Conservation (phyloP, 306 rosid genomes). For the Lathyrus tuberosus region DNA sequence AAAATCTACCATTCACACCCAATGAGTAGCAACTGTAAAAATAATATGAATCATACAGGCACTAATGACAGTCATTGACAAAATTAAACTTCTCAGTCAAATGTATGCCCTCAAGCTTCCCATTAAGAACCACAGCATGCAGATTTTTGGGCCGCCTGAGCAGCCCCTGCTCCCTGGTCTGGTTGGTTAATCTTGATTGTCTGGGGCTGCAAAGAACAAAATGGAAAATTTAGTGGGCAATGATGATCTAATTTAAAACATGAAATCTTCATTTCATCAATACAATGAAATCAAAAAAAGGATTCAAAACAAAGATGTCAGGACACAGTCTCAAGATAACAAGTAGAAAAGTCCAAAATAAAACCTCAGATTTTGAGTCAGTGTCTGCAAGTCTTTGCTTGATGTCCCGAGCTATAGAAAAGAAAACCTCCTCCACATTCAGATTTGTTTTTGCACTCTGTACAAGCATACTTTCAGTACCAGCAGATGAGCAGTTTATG, state of each 20-base stretch:
- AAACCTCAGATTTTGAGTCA: slow-evolving; percentile 88
- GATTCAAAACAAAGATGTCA: neutral
- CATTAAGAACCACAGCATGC: slow-evolving; percentile 84
- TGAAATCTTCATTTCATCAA: slow-evolving; percentile 22
- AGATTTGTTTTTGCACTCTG: slow-evolving; percentile 98
- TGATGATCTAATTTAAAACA: neutral
- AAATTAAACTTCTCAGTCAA: slow-evolving; percentile 61
- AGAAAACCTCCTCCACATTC: slow-evolving; percentile 97
- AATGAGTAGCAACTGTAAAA: slow-evolving; percentile 49
- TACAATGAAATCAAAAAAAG: slow-evolving; percentile 2
- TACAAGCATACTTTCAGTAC: slow-evolving; percentile 42
- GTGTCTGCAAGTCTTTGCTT: slow-evolving; percentile 93
- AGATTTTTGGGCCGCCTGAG: slow-evolving; percentile 71
- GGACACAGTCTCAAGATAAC: slow-evolving; percentile 26
- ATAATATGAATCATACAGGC: slow-evolving; percentile 54
- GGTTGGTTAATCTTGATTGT: slow-evolving; percentile 85
- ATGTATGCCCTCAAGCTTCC: slow-evolving; percentile 43
- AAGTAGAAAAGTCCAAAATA: slow-evolving; percentile 24
- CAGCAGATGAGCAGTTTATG: slow-evolving; percentile 9
- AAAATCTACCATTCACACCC: slow-evolving; percentile 74
- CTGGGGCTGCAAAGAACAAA: slow-evolving; percentile 73
- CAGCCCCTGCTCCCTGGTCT: slow-evolving; percentile 71
- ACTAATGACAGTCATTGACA: slow-evolving; percentile 54
- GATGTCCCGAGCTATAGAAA: slow-evolving; percentile 95
- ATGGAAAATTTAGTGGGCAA: slow-evolving; percentile 9